Conservation (phyloP, 345 rosid species). For the Populus alba region DNA sequence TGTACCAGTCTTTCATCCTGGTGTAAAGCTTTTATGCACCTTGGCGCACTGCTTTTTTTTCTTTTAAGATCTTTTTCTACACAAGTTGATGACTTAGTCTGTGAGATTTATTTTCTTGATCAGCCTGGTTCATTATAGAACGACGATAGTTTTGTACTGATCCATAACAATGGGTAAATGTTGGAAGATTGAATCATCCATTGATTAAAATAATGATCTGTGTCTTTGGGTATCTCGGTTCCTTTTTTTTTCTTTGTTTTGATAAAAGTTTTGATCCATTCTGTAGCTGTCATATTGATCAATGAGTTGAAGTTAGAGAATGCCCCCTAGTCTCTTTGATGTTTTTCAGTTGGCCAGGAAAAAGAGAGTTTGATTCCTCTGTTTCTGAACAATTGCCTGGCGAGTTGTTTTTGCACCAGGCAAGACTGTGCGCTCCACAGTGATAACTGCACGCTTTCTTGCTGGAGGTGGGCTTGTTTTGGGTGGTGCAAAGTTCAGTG, state of each 20-base stretch:
- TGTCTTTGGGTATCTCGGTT: neutral
- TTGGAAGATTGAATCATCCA: constrained; percentile 13
- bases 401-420: neutral
- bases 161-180: neutral
- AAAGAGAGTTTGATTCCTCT: neutral
- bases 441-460: neutral
- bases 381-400: neutral
- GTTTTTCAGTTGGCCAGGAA: neutral
- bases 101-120: constrained; percentile 4
- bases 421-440: neutral
- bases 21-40: constrained; percentile 21
- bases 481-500: neutral
- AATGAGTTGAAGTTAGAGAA: neutral
- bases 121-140: neutral
- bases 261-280: neutral
- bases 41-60: neutral
- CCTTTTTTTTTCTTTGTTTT: neutral
- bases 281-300: neutral
- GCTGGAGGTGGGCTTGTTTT: neutral
- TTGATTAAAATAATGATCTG: constrained; percentile 13
- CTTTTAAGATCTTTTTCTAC: neutral
- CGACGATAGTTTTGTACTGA: constrained; percentile 1
- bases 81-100: neutral
- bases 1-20: constrained; percentile 11
- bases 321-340: neutral